Evolutionary conservation across 2,329 filamentous ascomycete genomes (phyloP).

Genomic region (Didymosphaeria variabile): DNA sequence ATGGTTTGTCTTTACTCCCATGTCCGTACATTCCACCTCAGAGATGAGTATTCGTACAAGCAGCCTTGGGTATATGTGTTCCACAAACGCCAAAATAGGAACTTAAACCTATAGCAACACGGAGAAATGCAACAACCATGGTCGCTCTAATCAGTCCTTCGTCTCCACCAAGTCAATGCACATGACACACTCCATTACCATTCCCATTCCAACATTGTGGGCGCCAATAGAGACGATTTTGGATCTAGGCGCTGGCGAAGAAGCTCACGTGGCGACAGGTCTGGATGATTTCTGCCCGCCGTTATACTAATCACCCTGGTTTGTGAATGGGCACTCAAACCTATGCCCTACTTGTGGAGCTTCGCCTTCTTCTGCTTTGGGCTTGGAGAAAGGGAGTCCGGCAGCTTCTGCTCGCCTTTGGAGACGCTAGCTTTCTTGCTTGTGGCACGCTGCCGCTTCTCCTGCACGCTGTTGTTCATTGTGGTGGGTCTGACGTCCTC

Average conservation of each 20-base stretch:
- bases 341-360: not conserved
- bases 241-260: not conserved
- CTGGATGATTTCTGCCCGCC: not conserved
- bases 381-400: not conserved
- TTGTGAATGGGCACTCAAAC: not conserved
- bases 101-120: not conserved
- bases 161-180: not conserved
- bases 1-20: not conserved
- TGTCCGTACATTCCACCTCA: not conserved
- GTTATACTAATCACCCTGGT: not conserved
- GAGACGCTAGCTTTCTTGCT: not conserved
- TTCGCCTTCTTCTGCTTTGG: constrained; percentile 2
- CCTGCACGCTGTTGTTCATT: not conserved
- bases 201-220: too few relatives aligned
- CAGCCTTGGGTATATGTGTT: not conserved
- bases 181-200: not conserved
- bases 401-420: not conserved
- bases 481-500: not conserved
- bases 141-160: not conserved
- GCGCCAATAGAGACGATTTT: not conserved
- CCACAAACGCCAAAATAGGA: not conserved
- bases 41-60: not conserved
- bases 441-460: constrained; percentile 6
- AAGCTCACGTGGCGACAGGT: not conserved
- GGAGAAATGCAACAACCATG: not conserved